phyloP scores from a whole-genome alignment of 306 rosid species.

The Cicer bijugum region DNA sequence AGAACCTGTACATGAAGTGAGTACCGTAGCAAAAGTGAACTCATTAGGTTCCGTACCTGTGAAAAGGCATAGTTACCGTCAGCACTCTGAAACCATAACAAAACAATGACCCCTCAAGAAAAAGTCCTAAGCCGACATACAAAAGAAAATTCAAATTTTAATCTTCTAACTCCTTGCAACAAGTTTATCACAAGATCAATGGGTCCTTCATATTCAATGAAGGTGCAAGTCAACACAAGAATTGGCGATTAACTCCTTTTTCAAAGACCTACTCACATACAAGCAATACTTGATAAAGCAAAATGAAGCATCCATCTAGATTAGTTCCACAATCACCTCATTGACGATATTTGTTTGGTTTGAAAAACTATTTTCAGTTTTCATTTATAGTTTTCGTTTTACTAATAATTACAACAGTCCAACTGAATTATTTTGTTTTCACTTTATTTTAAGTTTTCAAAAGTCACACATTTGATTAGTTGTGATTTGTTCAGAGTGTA shows the following conservation, averaged over 20 bases:
- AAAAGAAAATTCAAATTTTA: background rate
- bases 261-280: constrained; percentile 8
- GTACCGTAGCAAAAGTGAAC: constrained; percentile 79
- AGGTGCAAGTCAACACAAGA: constrained; percentile 14
- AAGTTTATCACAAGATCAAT: background rate
- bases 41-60: constrained; percentile 82
- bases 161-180: constrained; percentile 8
- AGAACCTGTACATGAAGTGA: constrained; percentile 73
- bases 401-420: background rate
- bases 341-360: background rate
- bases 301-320: background rate
- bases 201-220: constrained; percentile 13
- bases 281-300: constrained; percentile 23
- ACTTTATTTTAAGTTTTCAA: background rate
- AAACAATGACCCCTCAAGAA: background rate
- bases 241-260: background rate
- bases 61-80: constrained; percentile 25
- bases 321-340: constrained; percentile 15
- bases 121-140: background rate
- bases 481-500: too few species aligned
- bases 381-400: constrained; percentile 5
- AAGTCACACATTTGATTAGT: too few species aligned
- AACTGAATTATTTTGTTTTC: background rate
- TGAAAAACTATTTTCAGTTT: constrained; percentile 9
- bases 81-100: constrained; percentile 27